Base-by-base conservation (phyloP, 164 flowering plant species). In the Chloranthus sessilifolius region DNA sequence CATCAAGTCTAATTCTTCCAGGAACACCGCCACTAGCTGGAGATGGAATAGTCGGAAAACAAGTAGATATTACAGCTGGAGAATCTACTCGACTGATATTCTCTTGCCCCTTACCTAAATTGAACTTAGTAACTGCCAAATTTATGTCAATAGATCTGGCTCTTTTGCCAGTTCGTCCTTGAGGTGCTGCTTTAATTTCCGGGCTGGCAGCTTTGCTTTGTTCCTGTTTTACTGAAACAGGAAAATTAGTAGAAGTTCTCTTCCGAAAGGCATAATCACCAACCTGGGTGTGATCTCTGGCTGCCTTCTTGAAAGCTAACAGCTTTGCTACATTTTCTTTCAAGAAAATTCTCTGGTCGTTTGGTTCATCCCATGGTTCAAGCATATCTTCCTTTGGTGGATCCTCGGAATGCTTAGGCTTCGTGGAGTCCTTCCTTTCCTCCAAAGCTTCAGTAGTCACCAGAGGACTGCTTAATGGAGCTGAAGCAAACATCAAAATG, bases 401-500 rank as follows among this genome's bases (percentile, higher is more conserved):
- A 36, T 78, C 89, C 75, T 87, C 85, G 14, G 70, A 49, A 69
- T 87, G 89, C 15, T 56, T 14, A 23, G 77, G 31, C 59, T 79
- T 92, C 31, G 46, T 46, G 29, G 79, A 63, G 60, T 55, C 53
- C 68, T 78, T 84, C 52, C 52, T 69, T 46, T 79, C 81, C 42
- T 91, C 81, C 49, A 86, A 65, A 55, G 86, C 58, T 72, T 94
- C 99, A 2, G 99, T 96, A 41, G 85, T 66, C 46, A 89, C 97
- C 55, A 81, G 58, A 51, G 82, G 96, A 40, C 99, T 96, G 74
- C 99, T 94, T 62, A 94, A 75, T 47, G 89, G 96, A 67, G 95
- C 99, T 94, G 65, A 19, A 52, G 36, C 28, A 53, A 33, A 59
- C 52, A 54, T n/a, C n/a, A n/a, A n/a, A n/a, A n/a, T n/a, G n/a